Percentiles rank a stretch among this genome's conserved stretches.
Evolutionary conservation across 2,329 filamentous ascomycete species (phyloP).

Genomic region (Rugonectria rugulosa): DNA sequence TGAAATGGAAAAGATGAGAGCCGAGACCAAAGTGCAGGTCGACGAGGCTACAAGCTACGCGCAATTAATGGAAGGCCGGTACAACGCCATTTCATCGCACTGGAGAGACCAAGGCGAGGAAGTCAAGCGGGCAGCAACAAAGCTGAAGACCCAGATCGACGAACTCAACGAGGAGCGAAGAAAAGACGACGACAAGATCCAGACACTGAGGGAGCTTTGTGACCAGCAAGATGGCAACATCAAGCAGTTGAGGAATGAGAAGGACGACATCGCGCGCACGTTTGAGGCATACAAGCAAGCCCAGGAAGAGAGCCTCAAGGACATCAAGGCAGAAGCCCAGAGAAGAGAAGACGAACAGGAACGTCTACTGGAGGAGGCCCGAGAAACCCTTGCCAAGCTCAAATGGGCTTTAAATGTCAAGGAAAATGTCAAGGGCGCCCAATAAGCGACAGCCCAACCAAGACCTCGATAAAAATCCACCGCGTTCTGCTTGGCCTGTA

Average conservation of each 20-base stretch:
- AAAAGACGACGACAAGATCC: constrained; percentile 69
- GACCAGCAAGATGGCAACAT: constrained; percentile 78
- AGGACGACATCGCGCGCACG: constrained; percentile 65
- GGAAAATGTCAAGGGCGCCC: constrained; percentile 63
- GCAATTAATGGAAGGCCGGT: constrained; percentile 73
- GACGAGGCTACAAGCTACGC: constrained; percentile 72
- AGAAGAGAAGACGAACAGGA: constrained; percentile 69
- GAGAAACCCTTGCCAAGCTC: constrained; percentile 70
- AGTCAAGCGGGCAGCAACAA: constrained; percentile 60
- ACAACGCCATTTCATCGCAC: constrained; percentile 71
- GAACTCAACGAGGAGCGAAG: constrained; percentile 62
- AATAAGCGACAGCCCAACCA: constrained; percentile 45
- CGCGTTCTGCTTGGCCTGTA: background rate
- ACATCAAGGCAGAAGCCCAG: constrained; percentile 65
- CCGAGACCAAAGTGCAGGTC: constrained; percentile 67
- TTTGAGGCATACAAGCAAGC: constrained; percentile 71
- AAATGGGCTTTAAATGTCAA: constrained; percentile 77
- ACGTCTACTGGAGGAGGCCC: constrained; percentile 63
- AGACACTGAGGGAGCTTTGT: constrained; percentile 70
- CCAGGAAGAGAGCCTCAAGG: constrained; percentile 67
- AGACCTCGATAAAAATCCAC: background rate
- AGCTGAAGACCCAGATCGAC: constrained; percentile 62
- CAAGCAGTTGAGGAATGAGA: constrained; percentile 65
- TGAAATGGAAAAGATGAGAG: constrained; percentile 68
- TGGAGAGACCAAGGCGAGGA: constrained; percentile 72